Evolutionary conservation across 225 moss, liverwort and hornwort genomes (phyloP).

Genomic region (Polytrichum commune): DNA sequence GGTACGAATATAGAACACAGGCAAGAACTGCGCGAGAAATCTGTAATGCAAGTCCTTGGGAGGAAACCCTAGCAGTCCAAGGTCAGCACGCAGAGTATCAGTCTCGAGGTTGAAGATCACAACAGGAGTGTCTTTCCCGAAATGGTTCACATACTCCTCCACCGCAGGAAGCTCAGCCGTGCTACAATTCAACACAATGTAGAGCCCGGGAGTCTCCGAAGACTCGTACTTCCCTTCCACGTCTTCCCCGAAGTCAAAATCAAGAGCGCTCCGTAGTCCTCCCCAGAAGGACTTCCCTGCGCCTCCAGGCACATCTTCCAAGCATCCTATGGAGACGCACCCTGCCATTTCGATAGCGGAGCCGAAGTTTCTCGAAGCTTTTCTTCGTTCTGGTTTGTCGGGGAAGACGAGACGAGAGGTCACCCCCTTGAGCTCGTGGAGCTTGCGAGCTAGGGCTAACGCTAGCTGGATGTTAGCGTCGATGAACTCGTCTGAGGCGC

Average conservation of each 20-base stretch:
- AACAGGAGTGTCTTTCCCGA: conserved; percentile 58
- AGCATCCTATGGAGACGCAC: conserved; percentile 74
- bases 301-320: conserved; percentile 82
- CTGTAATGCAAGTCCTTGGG: conserved; percentile 87
- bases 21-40: conserved; percentile 81
- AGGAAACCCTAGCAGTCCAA: conserved; percentile 91
- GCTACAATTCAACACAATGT: conserved; percentile 67
- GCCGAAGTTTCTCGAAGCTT: conserved; percentile 67
- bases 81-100: conserved; percentile 89
- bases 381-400: conserved; percentile 81
- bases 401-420: conserved; percentile 75
- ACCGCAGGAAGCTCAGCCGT: conserved; percentile 95
- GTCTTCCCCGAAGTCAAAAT: conserved; percentile 92
- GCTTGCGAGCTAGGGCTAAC: conserved; percentile 68
- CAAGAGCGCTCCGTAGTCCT: conserved; percentile 59
- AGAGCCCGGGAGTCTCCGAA: conserved; percentile 46
- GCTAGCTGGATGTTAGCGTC: conserved; percentile 94
- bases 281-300: conserved; percentile 63
- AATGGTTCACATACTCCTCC: conserved; percentile 59
- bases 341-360: conserved; percentile 72
- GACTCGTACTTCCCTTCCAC: conserved; percentile 70
- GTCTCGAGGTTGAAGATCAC: conserved; percentile 86
- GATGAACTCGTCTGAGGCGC: conserved; percentile 91
- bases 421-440: conserved; percentile 55
- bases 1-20: conserved; percentile 88